phyloP scores from a whole-genome alignment of 169 alveolate species.

The Amoebophrya sp. region DNA sequence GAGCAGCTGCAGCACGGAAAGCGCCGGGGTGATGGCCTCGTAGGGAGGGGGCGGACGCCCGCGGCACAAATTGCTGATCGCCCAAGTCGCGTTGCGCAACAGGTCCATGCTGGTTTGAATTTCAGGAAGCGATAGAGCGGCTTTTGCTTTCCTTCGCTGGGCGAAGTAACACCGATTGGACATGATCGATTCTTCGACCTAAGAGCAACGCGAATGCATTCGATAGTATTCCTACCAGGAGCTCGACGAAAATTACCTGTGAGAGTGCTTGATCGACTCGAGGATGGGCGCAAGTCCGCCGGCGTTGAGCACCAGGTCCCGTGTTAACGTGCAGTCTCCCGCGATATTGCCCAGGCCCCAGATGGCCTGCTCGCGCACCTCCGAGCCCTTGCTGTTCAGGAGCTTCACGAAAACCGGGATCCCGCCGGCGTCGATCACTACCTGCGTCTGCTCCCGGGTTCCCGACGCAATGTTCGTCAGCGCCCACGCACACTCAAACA shows the following conservation, averaged over 20 bases:
- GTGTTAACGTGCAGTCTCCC: constrained; percentile 80
- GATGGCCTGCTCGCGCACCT: constrained; percentile 88
- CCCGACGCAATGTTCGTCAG: constrained; percentile 91
- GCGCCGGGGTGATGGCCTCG: constrained; percentile 45
- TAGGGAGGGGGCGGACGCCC: constrained; percentile 68
- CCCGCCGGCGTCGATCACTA: constrained; percentile 25
- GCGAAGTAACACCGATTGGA: no score
- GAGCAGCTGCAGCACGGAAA: constrained; percentile 48
- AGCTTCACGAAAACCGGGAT: constrained; percentile 38
- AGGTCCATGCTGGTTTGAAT: constrained; percentile 16
- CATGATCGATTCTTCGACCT: no score
- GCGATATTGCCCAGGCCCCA: constrained; percentile 97
- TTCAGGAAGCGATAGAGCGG: no score
- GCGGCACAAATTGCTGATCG: constrained; percentile 63
- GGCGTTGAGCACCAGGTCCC: no score
- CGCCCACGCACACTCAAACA: constrained; percentile 42
- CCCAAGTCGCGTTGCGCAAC: constrained; percentile 87
- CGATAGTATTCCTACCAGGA: no score
- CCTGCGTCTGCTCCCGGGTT: constrained; percentile 71
- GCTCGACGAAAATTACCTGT: no score
- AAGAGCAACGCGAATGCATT: no score
- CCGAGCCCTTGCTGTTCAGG: constrained; percentile 36
- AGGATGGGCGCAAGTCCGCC: no score
- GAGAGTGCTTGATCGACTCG: no score
- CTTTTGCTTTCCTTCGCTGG: no score